Evolutionary conservation across 176 grass and related monocot genomes (phyloP), one percentile per base, ranked within the genome.

Genomic region (Ananas comosus): DNA sequence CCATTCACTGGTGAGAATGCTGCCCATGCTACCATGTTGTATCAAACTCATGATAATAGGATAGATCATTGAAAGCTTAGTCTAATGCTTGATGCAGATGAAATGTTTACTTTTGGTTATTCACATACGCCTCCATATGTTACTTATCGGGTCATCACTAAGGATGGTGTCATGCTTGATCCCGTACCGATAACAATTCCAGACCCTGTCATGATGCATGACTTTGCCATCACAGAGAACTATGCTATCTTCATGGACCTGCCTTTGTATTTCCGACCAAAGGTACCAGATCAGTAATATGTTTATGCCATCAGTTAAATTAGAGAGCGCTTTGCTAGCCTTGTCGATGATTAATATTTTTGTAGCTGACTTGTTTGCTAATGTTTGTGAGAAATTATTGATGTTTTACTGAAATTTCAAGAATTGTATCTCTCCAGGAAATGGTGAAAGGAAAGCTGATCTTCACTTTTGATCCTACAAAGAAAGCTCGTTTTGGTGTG

Each of bases 61-160:
- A 17, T 14, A 59, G 1, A 51, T 10, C 28, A 11, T 59, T n/a
- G 48, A 58, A 49, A 58, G 18, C 9, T 59, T 2, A 14, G 12
- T 59, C 49, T 48, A 27, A 49, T 56, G 16, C 11, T 71, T 67
- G 13, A 53, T 91, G 76, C 66, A 96, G 92, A 88, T 81, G 92
- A 96, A 78, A 96, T 96, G 92, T 96, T 96, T 81, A 92, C 88
- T n/a, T 96, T 96, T 73, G 92, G 92, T 48, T 96, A 96, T 74
- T 83, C 92, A 13, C 88, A 89, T 12, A 78, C 88, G 67, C 86
- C 86, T 76, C 92, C 92, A 17, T 96, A 96, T 75, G 85, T 85
- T 70, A 96, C 92, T 74, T 96, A 96, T 67, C 85, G 86, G 66
- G 92, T 96, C 13, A 87, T 96, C 77, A 89, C 86, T 49, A 96